Conservation (phyloP, 768 basidiomycete species). For the Phlegmacium glaucopus region DNA sequence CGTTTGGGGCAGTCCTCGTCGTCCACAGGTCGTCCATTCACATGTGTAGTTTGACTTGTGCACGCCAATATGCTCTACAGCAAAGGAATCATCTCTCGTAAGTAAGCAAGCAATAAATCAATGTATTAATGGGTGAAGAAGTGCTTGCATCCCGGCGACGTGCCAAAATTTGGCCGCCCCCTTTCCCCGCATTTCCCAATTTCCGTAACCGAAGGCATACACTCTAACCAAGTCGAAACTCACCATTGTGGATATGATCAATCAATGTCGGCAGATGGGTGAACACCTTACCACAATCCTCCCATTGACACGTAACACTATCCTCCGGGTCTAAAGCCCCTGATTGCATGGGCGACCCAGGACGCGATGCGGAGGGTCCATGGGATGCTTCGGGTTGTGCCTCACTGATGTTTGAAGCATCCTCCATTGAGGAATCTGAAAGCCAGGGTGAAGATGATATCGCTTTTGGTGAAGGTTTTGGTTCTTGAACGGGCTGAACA, state of each 20-base stretch:
- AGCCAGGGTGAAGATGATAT: constrained; percentile 19
- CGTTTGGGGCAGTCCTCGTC: constrained; percentile 80
- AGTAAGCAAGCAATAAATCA: constrained; percentile 2
- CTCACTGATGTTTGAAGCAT: constrained; percentile 16
- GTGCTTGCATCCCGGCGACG: background rate
- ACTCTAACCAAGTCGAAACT: constrained; percentile 22
- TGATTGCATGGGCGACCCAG: constrained; percentile 33
- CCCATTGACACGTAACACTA: constrained; percentile 80
- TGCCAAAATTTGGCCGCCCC: background rate
- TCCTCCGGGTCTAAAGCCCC: constrained; percentile 38
- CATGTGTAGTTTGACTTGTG: constrained; percentile 86
- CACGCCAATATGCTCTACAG: constrained; percentile 73
- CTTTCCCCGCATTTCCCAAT: background rate
- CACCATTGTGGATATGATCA: constrained; percentile 80
- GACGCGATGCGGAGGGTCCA: constrained; percentile 31
- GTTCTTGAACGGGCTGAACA: constrained; percentile 5
- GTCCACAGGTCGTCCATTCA: constrained; percentile 81
- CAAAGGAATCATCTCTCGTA: too few species aligned
- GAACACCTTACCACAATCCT: constrained; percentile 72
- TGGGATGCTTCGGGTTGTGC: constrained; percentile 17
- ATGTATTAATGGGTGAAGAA: background rate
- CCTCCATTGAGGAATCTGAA: constrained; percentile 30
- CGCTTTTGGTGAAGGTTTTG: constrained; percentile 2
- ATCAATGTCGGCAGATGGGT: constrained; percentile 72
- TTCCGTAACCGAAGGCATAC: background rate